Conservation (phyloP, 768 basidiomycete genomes). For the Amanita molliuscula region DNA sequence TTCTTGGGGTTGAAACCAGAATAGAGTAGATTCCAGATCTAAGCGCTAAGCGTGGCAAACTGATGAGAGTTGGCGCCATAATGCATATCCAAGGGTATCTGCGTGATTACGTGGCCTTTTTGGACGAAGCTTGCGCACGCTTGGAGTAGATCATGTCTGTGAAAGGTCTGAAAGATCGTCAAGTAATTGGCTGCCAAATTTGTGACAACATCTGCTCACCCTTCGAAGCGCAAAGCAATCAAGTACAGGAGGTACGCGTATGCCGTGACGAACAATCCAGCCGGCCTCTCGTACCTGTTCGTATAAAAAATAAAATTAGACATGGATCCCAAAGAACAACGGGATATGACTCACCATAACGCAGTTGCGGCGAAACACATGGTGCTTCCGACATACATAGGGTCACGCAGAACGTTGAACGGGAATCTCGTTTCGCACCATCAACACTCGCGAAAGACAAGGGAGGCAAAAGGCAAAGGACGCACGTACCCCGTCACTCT, state of each 20-base stretch:
- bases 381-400: conserved; percentile 96
- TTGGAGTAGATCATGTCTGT: conserved; percentile 75
- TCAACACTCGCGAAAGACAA: background rate
- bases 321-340: background rate
- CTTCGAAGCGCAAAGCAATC: conserved; percentile 82
- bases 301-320: background rate
- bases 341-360: conserved; percentile 53
- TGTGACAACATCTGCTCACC: conserved; percentile 40
- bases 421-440: conserved; percentile 50
- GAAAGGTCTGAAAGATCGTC: conserved; percentile 41
- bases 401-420: conserved; percentile 86
- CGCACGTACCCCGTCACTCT: conserved; percentile 63
- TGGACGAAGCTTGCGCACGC: conserved; percentile 27
- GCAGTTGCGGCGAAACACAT: conserved; percentile 82
- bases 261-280: conserved; percentile 67
- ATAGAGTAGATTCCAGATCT: background rate
- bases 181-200: conserved; percentile 1
- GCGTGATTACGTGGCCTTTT: conserved; percentile 13
- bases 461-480: background rate
- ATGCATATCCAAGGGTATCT: background rate
- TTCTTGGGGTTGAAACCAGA: conserved; percentile 3
- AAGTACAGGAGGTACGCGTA: conserved; percentile 81
- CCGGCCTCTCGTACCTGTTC: conserved; percentile 74
- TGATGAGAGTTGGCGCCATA: background rate
- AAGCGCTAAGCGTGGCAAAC: background rate